Conservation (phyloP, 2,329 filamentous ascomycete genomes). For the Epichloe bromicola region DNA sequence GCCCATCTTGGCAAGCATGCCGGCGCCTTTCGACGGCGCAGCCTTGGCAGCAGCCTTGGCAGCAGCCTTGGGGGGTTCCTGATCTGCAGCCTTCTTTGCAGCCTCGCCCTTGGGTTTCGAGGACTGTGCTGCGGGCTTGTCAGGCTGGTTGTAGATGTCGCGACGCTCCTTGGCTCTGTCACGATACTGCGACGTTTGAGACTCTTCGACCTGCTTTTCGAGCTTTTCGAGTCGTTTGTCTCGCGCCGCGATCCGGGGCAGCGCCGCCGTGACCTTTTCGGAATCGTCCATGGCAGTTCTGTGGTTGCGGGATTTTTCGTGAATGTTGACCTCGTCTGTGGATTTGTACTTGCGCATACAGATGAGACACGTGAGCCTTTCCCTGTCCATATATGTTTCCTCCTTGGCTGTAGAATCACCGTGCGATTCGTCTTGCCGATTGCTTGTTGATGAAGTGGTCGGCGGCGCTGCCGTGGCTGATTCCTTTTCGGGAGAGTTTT, state of each 20-base stretch:
- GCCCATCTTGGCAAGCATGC: slow-evolving; percentile 60
- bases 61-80: slow-evolving; percentile 10
- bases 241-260: slow-evolving; percentile 24
- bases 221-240: slow-evolving; percentile 24
- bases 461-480: neutral
- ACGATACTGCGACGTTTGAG: slow-evolving; percentile 32
- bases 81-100: slow-evolving; percentile 6
- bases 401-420: neutral
- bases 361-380: slow-evolving; percentile 31
- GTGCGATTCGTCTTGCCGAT: neutral
- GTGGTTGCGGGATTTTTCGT: slow-evolving; percentile 30
- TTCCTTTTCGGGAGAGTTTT: neutral
- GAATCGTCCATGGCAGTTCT: slow-evolving; percentile 26
- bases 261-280: slow-evolving; percentile 35
- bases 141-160: slow-evolving; percentile 47
- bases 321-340: slow-evolving; percentile 27
- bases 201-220: slow-evolving; percentile 16
- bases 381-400: slow-evolving; percentile 45
- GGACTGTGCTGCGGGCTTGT: slow-evolving; percentile 30
- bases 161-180: slow-evolving; percentile 58
- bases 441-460: neutral
- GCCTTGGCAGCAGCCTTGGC: slow-evolving; percentile 21
- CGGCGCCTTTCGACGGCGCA: slow-evolving; percentile 47
- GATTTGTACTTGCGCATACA: slow-evolving; percentile 35
- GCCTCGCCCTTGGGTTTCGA: slow-evolving; percentile 23